Evolutionary conservation across 345 rosid genomes (phyloP), one percentile per base, ranked within the genome.

Genomic region (Eucalyptus albens): DNA sequence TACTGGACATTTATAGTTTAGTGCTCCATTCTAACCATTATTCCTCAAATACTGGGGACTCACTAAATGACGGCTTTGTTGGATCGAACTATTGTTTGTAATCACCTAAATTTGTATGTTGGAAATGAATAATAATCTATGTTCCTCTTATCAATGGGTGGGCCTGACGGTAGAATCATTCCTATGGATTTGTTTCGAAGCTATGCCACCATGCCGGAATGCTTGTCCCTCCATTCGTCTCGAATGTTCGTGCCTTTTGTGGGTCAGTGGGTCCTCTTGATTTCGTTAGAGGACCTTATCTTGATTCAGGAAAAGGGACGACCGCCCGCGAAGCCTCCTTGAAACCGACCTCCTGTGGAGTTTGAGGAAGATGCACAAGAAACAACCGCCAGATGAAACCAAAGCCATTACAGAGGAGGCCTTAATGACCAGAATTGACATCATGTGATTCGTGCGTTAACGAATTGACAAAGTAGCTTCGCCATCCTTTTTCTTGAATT

Each of bases 331-430:
- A 67, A 31, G 80, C 11, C 80, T 67, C 80, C 21, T 15, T 2
- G 22, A n/a, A 67, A 67, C 40, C 40, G 11, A n/a, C 40, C 80
- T n/a, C 80, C 11, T 4, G 80, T 0, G 77, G 77, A n/a, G 77
- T 50, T 50, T 15, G 44, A 69, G 81, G 13, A 33, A 33, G 37
- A 69, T 17, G 44, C 37, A 19, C 45, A 5, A 9, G 82, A 37
- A 37, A 19, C 45, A 19, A 19, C 24, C 45, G 22, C 26, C 26
- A 3, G 82, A 17, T 37, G 45, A 33, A 37, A 37, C 27, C 0
- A 1, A 40, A 1, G 83, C 45, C 83, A 72, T 37, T 3, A 0
- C 45, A 19, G 27, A 37, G 83, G 45, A 21, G 1, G 59, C 27
- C 27, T 19, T 77, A 11, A 37, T 77, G 83, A 77, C 27, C 83